Evolutionary conservation across 106 monocot species (phyloP).

Genomic region (Narthecium ossifragum): DNA sequence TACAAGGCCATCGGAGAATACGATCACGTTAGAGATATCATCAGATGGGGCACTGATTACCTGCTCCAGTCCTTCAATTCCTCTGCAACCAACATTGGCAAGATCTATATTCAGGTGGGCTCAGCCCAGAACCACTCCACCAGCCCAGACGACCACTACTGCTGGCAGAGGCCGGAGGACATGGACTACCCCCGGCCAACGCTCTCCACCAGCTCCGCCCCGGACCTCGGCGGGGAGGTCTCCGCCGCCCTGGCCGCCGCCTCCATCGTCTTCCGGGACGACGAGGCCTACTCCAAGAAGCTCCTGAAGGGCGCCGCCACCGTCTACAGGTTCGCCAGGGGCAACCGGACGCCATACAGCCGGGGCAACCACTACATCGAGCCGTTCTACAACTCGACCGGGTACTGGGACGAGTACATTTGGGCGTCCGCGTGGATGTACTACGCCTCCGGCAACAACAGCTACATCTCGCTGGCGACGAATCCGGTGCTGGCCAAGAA

Average conservation of each 20-base stretch:
- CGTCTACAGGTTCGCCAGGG: constrained; percentile 63
- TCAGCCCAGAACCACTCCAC: constrained; percentile 33
- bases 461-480: constrained; percentile 46
- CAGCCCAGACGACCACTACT: constrained; percentile 77
- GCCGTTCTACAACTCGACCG: constrained; percentile 76
- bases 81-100: constrained; percentile 48
- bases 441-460: constrained; percentile 84
- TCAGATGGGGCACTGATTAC: constrained; percentile 96
- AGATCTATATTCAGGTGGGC: constrained; percentile 88
- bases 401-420: constrained; percentile 95
- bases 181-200: constrained; percentile 58
- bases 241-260: constrained; percentile 81
- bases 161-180: constrained; percentile 89
- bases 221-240: constrained; percentile 74
- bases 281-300: constrained; percentile 55
- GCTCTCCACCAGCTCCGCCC: constrained; percentile 22
- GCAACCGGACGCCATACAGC: constrained; percentile 17
- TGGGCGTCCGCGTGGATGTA: constrained; percentile 91
- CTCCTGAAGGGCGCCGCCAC: constrained; percentile 52
- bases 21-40: constrained; percentile 74
- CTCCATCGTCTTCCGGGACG: constrained; percentile 80
- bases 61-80: constrained; percentile 85
- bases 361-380: constrained; percentile 20
- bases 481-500: constrained; percentile 48
- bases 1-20: constrained; percentile 78